Evolutionary conservation across 306 rosid genomes (phyloP).

Genomic region (Hippophae tibetana): DNA sequence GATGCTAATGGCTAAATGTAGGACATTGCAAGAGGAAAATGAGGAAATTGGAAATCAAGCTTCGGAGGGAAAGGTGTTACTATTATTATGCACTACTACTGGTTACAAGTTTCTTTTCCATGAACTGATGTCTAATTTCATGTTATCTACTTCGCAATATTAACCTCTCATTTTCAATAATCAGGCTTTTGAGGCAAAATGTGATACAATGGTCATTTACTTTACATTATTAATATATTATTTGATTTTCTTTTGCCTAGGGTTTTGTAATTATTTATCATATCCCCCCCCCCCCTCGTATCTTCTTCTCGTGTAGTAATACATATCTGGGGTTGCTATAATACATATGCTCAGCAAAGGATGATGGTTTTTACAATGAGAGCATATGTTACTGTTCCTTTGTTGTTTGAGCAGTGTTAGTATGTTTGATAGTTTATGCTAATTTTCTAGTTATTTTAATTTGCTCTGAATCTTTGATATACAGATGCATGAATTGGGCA

Average conservation of each 20-base stretch:
- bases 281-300: too few relatives aligned
- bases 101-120: neutral
- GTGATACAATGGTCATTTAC: too few relatives aligned
- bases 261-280: too few relatives aligned
- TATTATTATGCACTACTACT: neutral
- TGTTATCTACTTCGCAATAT: neutral
- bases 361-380: neutral
- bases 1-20: slow-evolving; percentile 91
- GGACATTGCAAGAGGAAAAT: slow-evolving; percentile 92
- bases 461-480: neutral
- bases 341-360: neutral
- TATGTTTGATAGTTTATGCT: neutral
- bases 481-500: slow-evolving; percentile 80
- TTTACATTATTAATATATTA: too few relatives aligned
- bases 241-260: too few relatives aligned
- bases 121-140: neutral
- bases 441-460: neutral
- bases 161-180: neutral
- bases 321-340: too few relatives aligned
- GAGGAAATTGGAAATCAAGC: slow-evolving; percentile 97
- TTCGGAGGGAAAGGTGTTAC: slow-evolving; percentile 82
- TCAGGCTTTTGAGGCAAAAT: too few relatives aligned
- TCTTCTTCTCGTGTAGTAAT: too few relatives aligned
- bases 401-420: neutral
- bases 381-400: neutral